These are phyloP conservation scores for Taphrina betulina DNA, from an alignment of 1,139 yeast genomes.

Conservation along the genomic window DNA sequence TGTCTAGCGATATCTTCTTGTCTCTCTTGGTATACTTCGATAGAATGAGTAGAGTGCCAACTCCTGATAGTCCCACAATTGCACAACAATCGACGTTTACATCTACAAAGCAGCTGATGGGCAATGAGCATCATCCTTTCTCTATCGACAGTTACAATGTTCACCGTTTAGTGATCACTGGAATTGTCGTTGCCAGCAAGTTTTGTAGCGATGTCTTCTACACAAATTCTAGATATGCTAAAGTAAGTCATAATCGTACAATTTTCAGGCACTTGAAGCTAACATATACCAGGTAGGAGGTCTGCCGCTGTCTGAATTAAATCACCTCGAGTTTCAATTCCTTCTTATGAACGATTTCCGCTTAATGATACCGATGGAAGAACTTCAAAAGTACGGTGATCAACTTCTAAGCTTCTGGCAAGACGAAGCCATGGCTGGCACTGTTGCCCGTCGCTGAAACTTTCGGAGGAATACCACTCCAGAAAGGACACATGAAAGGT, in stretches of 20 bases:
- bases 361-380: conserved; percentile 84
- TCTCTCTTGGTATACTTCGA: conserved; percentile 90
- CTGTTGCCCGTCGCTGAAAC: too few species aligned
- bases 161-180: conserved; percentile 91
- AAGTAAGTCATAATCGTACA: conserved; percentile 50
- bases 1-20: conserved; percentile 91
- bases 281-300: conserved; percentile 58
- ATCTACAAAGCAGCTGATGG: conserved; percentile 36
- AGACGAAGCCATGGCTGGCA: conserved; percentile 37
- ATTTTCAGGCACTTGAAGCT: not conserved
- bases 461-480: too few species aligned
- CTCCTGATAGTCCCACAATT: conserved; percentile 14
- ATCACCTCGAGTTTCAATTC: conserved; percentile 88
- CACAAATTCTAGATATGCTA: conserved; percentile 92
- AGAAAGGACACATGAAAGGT: too few species aligned
- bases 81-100: conserved; percentile 7
- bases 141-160: conserved; percentile 96
- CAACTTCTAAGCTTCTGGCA: conserved; percentile 80
- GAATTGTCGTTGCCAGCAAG: conserved; percentile 92
- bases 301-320: conserved; percentile 86
- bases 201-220: conserved; percentile 94
- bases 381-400: conserved; percentile 87
- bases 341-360: conserved; percentile 78
- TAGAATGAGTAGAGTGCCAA: conserved; percentile 52
- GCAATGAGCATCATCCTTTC: conserved; percentile 47